Percentiles rank a stretch among this genome's conserved stretches.
phyloP scores from a whole-genome alignment of 495 filamentous ascomycete genomes.

The Neurospora pannonica region DNA sequence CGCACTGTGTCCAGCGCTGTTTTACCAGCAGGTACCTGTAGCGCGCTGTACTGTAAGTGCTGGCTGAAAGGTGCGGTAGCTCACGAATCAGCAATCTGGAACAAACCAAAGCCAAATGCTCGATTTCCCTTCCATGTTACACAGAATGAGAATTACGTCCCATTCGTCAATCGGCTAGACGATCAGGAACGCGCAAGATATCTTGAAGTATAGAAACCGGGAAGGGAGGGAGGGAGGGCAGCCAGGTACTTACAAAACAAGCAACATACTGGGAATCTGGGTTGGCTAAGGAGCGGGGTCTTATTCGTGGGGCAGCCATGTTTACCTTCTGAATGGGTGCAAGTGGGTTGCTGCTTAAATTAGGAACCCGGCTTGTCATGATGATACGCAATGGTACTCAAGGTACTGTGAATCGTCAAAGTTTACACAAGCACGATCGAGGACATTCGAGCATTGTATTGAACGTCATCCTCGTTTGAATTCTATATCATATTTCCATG shows the following conservation, averaged over 20 bases:
- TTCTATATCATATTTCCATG: too few species aligned
- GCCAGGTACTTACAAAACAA: neutral
- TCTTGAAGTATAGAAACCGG: neutral
- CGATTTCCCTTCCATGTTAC: neutral
- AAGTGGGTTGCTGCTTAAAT: neutral
- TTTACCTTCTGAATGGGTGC: too few species aligned
- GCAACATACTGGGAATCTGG: neutral
- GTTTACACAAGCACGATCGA: neutral
- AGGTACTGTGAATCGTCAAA: neutral
- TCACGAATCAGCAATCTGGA: neutral
- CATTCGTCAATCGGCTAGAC: neutral
- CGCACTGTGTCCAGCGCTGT: neutral
- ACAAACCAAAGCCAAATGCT: neutral
- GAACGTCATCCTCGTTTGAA: too few species aligned
- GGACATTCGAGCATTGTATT: too few species aligned
- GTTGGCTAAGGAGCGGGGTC: neutral
- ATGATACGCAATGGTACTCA: neutral
- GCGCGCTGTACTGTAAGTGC: neutral
- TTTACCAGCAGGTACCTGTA: neutral
- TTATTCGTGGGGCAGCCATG: neutral
- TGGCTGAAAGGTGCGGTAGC: neutral
- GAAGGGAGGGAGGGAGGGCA: neutral
- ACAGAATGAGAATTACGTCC: neutral
- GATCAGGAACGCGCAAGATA: neutral
- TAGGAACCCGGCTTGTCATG: neutral